phyloP scores from a whole-genome alignment of 768 basidiomycete species.

The Russula sp. region DNA sequence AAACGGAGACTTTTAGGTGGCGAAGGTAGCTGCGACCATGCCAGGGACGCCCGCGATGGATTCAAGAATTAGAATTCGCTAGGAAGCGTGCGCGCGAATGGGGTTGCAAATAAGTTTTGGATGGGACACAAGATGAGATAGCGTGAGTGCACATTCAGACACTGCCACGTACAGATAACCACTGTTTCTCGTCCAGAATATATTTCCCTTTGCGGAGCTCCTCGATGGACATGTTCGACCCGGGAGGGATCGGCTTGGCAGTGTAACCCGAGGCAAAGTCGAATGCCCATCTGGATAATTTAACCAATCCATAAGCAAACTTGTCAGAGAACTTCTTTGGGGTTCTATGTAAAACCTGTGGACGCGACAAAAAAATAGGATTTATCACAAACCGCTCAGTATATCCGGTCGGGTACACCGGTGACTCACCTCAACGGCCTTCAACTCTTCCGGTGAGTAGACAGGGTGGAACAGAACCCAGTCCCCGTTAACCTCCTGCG shows the following conservation, averaged over 20 bases:
- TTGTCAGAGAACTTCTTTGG: constrained; percentile 70
- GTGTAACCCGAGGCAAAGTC: constrained; percentile 87
- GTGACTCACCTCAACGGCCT: constrained; percentile 59
- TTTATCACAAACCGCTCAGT: too few relatives aligned
- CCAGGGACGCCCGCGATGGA: constrained; percentile 93
- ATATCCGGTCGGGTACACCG: too few relatives aligned
- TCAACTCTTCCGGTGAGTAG: constrained; percentile 71
- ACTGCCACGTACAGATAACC: constrained; percentile 72
- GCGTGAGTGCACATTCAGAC: neutral
- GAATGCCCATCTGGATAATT: constrained; percentile 55
- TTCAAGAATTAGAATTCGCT: constrained; percentile 72
- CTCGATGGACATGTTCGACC: constrained; percentile 61
- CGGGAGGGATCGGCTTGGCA: constrained; percentile 60
- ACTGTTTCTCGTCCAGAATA: constrained; percentile 68
- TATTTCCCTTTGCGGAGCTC: constrained; percentile 75
- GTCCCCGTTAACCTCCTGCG: constrained; percentile 47
- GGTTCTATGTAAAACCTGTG: constrained; percentile 66
- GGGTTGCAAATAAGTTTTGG: constrained; percentile 34
- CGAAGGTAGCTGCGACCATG: constrained; percentile 90
- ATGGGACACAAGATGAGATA: neutral
- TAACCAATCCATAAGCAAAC: constrained; percentile 63
- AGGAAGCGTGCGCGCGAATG: neutral
- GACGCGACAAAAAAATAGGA: too few relatives aligned
- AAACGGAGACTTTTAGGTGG: constrained; percentile 86
- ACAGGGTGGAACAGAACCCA: constrained; percentile 96